phyloP scores from a whole-genome alignment of 208 protist species.

The Trichomonas vaginalis region DNA sequence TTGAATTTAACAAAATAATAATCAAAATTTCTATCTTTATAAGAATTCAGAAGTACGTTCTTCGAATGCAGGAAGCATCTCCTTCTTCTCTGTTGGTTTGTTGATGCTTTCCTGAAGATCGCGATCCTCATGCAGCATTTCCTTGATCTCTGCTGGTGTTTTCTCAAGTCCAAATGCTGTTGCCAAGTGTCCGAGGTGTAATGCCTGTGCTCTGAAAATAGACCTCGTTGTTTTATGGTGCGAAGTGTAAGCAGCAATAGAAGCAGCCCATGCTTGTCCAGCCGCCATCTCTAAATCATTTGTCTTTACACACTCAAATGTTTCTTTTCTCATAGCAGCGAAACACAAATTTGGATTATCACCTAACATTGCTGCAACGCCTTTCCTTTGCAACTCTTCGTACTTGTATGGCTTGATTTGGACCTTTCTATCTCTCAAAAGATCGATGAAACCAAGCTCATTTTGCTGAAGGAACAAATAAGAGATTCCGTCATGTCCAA shows the following conservation, averaged over 20 bases:
- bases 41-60: not conserved
- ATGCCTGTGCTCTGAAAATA: not conserved
- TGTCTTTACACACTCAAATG: not conserved
- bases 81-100: not conserved
- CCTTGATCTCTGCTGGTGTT: not conserved
- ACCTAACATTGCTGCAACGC: not conserved
- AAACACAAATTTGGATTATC: not conserved
- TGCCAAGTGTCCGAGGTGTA: not conserved
- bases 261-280: not conserved
- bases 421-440: not conserved
- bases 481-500: conserved; percentile 3
- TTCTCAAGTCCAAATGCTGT: not conserved
- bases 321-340: not conserved
- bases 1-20: no score
- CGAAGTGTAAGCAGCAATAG: not conserved
- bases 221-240: not conserved
- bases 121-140: not conserved
- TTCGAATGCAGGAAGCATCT: not conserved
- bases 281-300: not conserved
- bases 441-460: not conserved
- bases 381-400: not conserved
- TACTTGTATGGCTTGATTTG: not conserved
- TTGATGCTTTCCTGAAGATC: not conserved
- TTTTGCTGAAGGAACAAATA: not conserved
- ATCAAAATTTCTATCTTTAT: no score